Evolutionary conservation across 768 basidiomycete genomes (phyloP), one percentile per base, ranked within the genome.

Genomic region (Mycena galericulata): DNA sequence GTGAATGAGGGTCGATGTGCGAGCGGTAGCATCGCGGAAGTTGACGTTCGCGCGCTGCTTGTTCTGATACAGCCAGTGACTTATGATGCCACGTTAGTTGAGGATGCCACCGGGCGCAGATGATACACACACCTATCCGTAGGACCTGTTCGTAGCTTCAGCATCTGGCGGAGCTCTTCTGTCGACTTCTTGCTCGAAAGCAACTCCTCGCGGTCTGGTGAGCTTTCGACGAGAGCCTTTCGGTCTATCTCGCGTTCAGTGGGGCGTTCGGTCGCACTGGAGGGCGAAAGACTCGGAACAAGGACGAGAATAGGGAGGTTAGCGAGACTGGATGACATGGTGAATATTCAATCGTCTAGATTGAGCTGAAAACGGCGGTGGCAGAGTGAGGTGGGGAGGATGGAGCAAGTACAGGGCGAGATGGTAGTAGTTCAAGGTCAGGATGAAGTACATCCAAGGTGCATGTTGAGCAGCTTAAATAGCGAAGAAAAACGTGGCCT

Each of bases 151-250:
- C 70, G 78, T 40, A 82, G 67, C 64, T 80, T 82, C 43, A 83
- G 71, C 12, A 30, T 20, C 34, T 77, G 73, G 49, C 81, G 68
- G 17, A 82, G 69, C 50, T 80, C 79, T 4, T 77, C 74, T 29
- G 75, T 77, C 20, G 59, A 70, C 46, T 68, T 76, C 17, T 64
- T 71, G 58, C 73, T 74, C 38, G 61, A 59, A 24, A 83, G 51
- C 6, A 81, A 58, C 14, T 64, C 73, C 69, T 82, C 80, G 45
- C 81, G 79, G 61, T 82, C 81, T 0, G 81, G 80, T 4, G 82
- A 76, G 10, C 81, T 76, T 12, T 75, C 75, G 2, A 81, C 66
- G 14, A 82, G 73, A 26, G 71, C 59, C 24, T 63, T 56, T 0
- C 78, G 74, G 58, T 75, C 68, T 4, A 82, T 72, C 18, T 75